Base-by-base conservation (phyloP, 2,329 filamentous ascomycete species). In the Parastagonospora avenae region DNA sequence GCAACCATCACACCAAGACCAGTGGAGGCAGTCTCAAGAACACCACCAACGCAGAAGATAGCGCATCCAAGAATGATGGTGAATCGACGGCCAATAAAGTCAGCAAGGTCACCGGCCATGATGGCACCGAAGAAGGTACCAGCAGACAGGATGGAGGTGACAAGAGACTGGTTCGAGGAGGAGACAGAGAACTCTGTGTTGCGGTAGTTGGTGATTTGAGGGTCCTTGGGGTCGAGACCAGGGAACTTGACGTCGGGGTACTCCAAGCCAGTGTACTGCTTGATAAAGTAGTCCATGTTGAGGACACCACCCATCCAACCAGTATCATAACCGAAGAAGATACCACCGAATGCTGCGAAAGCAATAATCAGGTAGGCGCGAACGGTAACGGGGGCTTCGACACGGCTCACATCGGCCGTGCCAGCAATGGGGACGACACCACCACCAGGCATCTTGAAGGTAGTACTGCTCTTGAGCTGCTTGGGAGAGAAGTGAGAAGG, bases 51-150 rank as follows among this genome's bases (percentile, higher is more conserved):
- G 29, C 62, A 79, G 76, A 91, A 91, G 52, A 91, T 80, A 59
- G 77, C 76, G 48, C 80, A 83, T 1, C 86, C 82, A 19, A 78
- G 65, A 50, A 91, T 84, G 53, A 91, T 80, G 33, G 80, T 86
- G 30, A 79, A 69, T 15, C 87, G 84, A 62, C 89, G 85, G 54
- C 88, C 88, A 35, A 90, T 80, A 48, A 71, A 75, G 63, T 91
- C 88, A 19, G 83, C 85, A 35, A 90, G 63, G 46, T 85, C 79
- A 8, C 76, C 78, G 51, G 76, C 75, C 29, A 77, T 73, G 15
- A 92, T 79, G 11, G 88, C 83, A 35, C 89, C 89, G 58, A 91
- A 87, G 74, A 92, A 92, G 29, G 89, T 91, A 50, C 89, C 89
- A 28, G 86, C 86, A 0, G 88, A 91, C 14, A 92, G 80, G 59